Conservation (phyloP, 2,329 filamentous ascomycete species). For the Fusarium keratoplasticum region DNA sequence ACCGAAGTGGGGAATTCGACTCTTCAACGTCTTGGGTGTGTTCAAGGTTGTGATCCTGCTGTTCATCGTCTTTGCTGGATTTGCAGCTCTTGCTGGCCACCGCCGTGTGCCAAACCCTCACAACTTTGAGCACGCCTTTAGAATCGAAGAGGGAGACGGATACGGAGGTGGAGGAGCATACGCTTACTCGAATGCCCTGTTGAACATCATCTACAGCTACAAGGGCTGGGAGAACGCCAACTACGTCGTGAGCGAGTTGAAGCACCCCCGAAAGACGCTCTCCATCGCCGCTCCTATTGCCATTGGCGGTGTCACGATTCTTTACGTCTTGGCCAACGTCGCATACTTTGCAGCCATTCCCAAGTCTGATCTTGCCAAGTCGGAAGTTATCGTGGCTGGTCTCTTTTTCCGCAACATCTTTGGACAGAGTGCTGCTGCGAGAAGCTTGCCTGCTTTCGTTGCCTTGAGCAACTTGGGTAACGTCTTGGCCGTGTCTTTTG, state of each 20-base stretch:
- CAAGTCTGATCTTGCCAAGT: slow-evolving; percentile 66
- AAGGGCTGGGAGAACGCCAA: slow-evolving; percentile 74
- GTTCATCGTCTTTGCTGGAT: slow-evolving; percentile 71
- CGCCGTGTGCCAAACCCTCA: slow-evolving; percentile 60
- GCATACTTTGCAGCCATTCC: slow-evolving; percentile 74
- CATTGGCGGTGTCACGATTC: slow-evolving; percentile 67
- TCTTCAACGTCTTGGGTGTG: slow-evolving; percentile 69
- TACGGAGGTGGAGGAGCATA: slow-evolving; percentile 63
- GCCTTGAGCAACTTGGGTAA: slow-evolving; percentile 72
- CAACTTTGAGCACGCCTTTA: slow-evolving; percentile 69
- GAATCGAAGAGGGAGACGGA: slow-evolving; percentile 55
- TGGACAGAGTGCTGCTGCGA: slow-evolving; percentile 63
- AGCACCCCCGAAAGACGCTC: slow-evolving; percentile 65
- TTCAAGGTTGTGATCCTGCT: slow-evolving; percentile 71
- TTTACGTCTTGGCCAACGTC: slow-evolving; percentile 73
- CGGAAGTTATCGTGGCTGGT: slow-evolving; percentile 70
- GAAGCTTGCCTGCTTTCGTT: slow-evolving; percentile 66
- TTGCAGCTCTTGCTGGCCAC: slow-evolving; percentile 65
- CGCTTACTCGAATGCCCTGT: slow-evolving; percentile 67
- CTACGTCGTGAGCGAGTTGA: slow-evolving; percentile 70
- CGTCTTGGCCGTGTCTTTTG: slow-evolving; percentile 70
- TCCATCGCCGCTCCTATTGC: slow-evolving; percentile 68
- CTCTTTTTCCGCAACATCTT: slow-evolving; percentile 73
- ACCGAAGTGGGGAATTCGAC: slow-evolving; percentile 68
- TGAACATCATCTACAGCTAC: slow-evolving; percentile 71